These are phyloP conservation scores for Tricladium varicosporioides DNA, from an alignment of 2,329 filamentous ascomycete species.

Conservation along the genomic window DNA sequence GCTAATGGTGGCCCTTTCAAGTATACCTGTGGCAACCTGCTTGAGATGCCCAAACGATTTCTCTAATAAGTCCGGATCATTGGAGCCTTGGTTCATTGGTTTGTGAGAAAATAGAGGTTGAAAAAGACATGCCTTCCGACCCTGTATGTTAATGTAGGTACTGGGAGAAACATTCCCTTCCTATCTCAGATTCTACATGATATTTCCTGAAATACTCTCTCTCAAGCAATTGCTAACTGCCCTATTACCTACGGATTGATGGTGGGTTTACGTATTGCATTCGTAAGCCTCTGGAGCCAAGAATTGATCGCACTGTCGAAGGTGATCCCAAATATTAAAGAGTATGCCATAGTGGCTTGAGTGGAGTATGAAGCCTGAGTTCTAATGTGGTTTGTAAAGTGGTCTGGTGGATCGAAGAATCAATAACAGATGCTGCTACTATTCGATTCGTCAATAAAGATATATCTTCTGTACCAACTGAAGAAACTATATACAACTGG, in stretches of 20 bases:
- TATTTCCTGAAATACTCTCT: not conserved
- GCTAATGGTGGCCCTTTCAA: too few species aligned
- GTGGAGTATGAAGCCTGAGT: slow-evolving; percentile 5
- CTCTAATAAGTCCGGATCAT: not conserved
- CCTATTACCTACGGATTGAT: not conserved
- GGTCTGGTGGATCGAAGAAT: slow-evolving; percentile 2
- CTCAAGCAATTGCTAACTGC: not conserved
- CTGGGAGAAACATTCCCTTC: too few species aligned
- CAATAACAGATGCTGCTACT: slow-evolving; percentile 5
- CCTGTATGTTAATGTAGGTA: too few species aligned
- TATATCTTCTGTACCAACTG: slow-evolving; percentile 6
- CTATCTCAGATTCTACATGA: not conserved
- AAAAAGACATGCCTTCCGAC: not conserved
- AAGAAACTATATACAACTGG: slow-evolving; percentile 8
- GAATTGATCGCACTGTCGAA: not conserved
- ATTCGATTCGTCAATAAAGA: slow-evolving; percentile 7
- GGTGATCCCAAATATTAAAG: not conserved
- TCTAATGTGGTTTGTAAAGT: slow-evolving; percentile 9
- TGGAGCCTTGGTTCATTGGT: slow-evolving; percentile 12
- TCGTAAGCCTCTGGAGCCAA: slow-evolving; percentile 1
- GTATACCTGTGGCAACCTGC: too few species aligned
- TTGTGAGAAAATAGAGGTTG: slow-evolving; percentile 4
- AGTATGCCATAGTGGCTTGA: not conserved
- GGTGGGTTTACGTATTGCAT: slow-evolving; percentile 4
- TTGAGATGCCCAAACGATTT: too few species aligned